Evolutionary conservation across 371 early-diverging fungal species (phyloP), one percentile per base, ranked within the genome.

Genomic region (Mucor velutinosus): DNA sequence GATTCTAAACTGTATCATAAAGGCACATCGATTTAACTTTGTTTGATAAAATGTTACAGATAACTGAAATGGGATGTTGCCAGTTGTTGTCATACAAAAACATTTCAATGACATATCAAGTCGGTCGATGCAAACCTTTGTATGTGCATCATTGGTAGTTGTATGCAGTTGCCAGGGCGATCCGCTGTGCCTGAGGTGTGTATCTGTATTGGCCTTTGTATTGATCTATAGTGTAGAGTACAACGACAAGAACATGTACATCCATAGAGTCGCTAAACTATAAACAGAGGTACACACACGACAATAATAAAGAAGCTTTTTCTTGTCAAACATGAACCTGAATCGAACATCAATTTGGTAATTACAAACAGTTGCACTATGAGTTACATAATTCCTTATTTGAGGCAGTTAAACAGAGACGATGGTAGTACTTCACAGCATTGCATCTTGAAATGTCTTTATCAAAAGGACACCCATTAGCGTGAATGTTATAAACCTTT

Each of bases 251-350:
- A 45, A 6, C 12, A 37, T 1, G 14, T 0, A 4, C 12, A 3
- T 37, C 15, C 14, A 41, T 41, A 41, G 17, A 41, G 41, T 41
- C 41, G 41, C 41, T 41, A 41, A 41, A 17, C 41, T 41, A 41
- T 17, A 41, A 17, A 17, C 41, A 41, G 41, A 15, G 41, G 41
- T 11, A 37, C 5, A 41, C 41, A 41, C 41, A 41, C 41, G 41
- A 41, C 41, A 41, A 41, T 17, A 41, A 41, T 14, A 14, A 35
- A 17, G 17, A 41, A 41, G 41, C 15, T 17, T 17, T 17, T 41
- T 47, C 21, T 47, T 47, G 47, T 47, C 47, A 47, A 47, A 47
- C 47, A 47, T 47, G 47, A 47, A 47, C 47, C 47, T 47, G 47
- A 47, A 47, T 47, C 47, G 47, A 47, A 21, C 8, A 47, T 47